Conservation (phyloP, 768 basidiomycete species). For the Phlebiopsis gigantea region DNA sequence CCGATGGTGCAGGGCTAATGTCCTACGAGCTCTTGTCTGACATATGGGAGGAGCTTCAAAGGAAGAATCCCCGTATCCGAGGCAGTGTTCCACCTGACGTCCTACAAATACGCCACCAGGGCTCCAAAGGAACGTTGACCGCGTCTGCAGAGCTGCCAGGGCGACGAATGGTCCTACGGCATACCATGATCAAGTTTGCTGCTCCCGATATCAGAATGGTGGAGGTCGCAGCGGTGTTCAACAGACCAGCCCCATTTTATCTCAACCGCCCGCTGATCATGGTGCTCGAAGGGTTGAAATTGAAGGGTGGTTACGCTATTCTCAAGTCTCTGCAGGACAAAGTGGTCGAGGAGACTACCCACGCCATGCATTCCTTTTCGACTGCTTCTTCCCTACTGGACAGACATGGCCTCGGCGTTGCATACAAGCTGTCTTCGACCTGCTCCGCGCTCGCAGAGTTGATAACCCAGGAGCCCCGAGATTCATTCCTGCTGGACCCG, state of each 20-base stretch:
- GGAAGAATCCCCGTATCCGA: neutral
- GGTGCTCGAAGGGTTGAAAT: constrained; percentile 49
- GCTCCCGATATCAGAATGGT: constrained; percentile 38
- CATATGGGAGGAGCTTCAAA: constrained; percentile 31
- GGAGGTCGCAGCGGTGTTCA: constrained; percentile 58
- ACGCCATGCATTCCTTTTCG: constrained; percentile 34
- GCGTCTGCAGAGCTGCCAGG: constrained; percentile 47
- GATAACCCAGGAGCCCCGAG: constrained; percentile 30
- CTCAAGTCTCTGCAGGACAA: constrained; percentile 42
- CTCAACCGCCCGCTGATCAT: constrained; percentile 59
- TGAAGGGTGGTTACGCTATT: constrained; percentile 42
- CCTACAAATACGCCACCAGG: constrained; percentile 52
- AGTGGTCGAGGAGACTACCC: constrained; percentile 32
- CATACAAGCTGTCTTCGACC: constrained; percentile 48
- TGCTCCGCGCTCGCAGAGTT: constrained; percentile 42
- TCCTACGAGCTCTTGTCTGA: constrained; percentile 45
- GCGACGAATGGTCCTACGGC: constrained; percentile 42
- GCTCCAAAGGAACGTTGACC: constrained; percentile 54
- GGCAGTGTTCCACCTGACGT: constrained; percentile 21
- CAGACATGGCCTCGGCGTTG: constrained; percentile 46
- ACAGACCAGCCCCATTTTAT: constrained; percentile 46
- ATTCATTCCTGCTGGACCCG: constrained; percentile 39
- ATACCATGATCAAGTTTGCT: constrained; percentile 62
- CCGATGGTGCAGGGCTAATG: constrained; percentile 41
- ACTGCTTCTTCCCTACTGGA: constrained; percentile 47